These are phyloP conservation scores for Discostella pseudostelligera DNA, from an alignment of 108 stramenopile species.

Conservation along the genomic window DNA sequence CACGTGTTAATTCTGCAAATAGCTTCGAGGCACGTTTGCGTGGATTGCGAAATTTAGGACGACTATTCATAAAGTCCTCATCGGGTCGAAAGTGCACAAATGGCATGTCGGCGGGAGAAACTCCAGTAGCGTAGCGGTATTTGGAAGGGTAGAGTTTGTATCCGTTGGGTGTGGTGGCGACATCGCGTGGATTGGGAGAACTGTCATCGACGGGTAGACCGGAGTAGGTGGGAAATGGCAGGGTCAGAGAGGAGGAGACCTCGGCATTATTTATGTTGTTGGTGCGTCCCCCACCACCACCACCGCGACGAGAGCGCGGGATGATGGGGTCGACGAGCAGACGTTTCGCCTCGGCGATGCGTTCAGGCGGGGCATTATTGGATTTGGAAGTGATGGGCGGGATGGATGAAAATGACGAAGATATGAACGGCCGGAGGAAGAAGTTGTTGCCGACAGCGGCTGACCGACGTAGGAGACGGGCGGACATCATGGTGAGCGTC, in stretches of 20 bases:
- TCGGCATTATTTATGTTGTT: no score
- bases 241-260: no score
- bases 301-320: conserved; percentile 22
- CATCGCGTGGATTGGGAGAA: not conserved
- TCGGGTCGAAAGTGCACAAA: conserved; percentile 29
- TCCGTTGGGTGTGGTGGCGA: conserved; percentile 25
- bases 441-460: not conserved
- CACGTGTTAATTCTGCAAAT: conserved; percentile 56
- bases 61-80: conserved; percentile 8
- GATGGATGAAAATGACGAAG: not conserved
- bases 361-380: conserved; percentile 20
- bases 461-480: not conserved
- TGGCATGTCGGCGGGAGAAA: conserved; percentile 38
- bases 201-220: conserved; percentile 15
- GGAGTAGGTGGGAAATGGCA: conserved; percentile 27
- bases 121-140: conserved; percentile 39
- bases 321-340: conserved; percentile 9
- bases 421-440: not conserved
- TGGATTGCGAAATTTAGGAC: conserved; percentile 77
- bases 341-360: conserved; percentile 16
- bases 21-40: conserved; percentile 79
- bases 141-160: conserved; percentile 42
- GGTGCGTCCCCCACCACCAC: conserved; percentile 8
- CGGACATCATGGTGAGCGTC: conserved; percentile 2
- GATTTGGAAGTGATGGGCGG: conserved; percentile 10